phyloP scores from a whole-genome alignment of 2,329 filamentous ascomycete genomes.

The Falciphora oryzae region DNA sequence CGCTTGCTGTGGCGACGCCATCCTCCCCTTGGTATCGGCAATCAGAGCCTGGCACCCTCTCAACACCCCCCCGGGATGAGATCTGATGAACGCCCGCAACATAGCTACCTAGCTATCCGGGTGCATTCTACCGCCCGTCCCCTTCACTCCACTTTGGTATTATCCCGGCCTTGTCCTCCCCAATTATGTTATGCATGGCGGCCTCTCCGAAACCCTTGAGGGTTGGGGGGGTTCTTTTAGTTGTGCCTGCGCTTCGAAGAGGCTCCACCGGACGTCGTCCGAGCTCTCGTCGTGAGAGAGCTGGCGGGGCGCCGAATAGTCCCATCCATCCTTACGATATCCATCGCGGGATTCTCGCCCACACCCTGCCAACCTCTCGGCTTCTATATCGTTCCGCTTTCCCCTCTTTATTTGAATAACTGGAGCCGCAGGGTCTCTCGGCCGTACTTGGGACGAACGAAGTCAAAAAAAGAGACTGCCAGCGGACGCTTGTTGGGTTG shows the following conservation, averaged over 20 bases:
- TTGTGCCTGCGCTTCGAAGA: neutral
- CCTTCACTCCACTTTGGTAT: neutral
- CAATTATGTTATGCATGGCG: conserved; percentile 8
- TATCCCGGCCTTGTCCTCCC: neutral
- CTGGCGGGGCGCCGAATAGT: too few relatives aligned
- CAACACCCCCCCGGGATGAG: neutral
- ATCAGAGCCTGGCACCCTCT: neutral
- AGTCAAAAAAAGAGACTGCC: neutral
- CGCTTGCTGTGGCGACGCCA: neutral
- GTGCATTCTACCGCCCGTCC: neutral
- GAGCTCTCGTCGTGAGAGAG: neutral
- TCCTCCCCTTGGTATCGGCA: neutral
- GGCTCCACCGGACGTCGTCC: neutral
- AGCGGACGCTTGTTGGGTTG: neutral
- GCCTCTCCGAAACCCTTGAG: neutral
- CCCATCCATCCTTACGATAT: neutral
- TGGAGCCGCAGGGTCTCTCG: neutral
- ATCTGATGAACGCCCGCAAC: neutral
- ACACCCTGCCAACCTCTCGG: neutral
- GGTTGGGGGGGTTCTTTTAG: neutral
- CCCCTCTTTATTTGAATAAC: neutral
- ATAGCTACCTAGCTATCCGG: too few relatives aligned
- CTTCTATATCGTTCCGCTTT: neutral
- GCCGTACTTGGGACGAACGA: neutral
- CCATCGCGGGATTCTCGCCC: neutral